Conservation (phyloP, 2,329 filamentous ascomycete species). For the Penicillium sp. region DNA sequence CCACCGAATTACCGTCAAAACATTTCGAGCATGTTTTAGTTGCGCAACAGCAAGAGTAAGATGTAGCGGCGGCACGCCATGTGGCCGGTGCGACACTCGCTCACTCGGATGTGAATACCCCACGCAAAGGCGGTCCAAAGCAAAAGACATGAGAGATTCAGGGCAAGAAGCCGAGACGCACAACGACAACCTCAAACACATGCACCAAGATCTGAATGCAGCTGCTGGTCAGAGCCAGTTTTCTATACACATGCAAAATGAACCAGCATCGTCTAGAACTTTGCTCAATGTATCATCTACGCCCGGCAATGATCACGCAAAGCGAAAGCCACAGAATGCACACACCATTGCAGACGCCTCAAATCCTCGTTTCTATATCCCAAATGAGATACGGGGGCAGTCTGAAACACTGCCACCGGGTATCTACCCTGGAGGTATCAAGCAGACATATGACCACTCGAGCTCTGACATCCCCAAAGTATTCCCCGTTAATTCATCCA, state of each 20-base stretch:
- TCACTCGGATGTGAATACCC: conserved; percentile 40
- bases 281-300: conserved; percentile 1
- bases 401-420: conserved; percentile 9
- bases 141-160: conserved; percentile 19
- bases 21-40: conserved; percentile 40
- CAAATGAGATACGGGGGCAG: conserved; percentile 4
- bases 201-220: not conserved
- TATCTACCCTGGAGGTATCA: not conserved
- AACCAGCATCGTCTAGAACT: not conserved
- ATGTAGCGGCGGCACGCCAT: conserved; percentile 38
- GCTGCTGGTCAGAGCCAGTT: conserved; percentile 7
- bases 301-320: not conserved
- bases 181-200: conserved; percentile 1
- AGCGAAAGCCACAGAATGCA: not conserved
- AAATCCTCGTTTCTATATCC: conserved; percentile 4
- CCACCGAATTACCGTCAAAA: conserved; percentile 42
- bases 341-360: conserved; percentile 1
- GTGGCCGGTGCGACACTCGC: conserved; percentile 36
- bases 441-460: conserved; percentile 8
- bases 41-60: conserved; percentile 40
- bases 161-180: conserved; percentile 9
- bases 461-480: conserved; percentile 13
- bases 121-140: conserved; percentile 37
- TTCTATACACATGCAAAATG: conserved; percentile 1
- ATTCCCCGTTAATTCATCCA: conserved; percentile 5